phyloP scores from a whole-genome alignment of 2,329 filamentous ascomycete species.

The Parascedosporium putredinis region DNA sequence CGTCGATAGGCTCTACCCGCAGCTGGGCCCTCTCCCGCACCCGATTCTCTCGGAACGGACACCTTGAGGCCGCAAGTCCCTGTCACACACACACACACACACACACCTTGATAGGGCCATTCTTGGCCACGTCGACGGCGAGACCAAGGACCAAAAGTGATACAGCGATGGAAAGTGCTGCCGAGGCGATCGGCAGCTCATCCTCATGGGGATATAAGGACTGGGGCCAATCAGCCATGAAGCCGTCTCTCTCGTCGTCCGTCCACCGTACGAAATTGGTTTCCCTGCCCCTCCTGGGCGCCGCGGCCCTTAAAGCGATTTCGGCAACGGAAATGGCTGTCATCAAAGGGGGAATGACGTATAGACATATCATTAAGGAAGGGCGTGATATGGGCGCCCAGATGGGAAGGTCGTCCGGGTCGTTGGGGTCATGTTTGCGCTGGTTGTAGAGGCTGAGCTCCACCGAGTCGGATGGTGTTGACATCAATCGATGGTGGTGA shows the following conservation, averaged over 20 bases:
- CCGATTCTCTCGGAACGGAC: too few relatives aligned
- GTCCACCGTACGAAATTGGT: not conserved
- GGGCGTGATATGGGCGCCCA: not conserved
- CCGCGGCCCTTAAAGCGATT: not conserved
- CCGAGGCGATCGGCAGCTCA: constrained; percentile 1
- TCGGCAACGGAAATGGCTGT: not conserved
- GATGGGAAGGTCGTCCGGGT: not conserved
- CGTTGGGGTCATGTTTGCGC: not conserved
- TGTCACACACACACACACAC: too few relatives aligned
- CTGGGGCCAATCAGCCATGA: constrained; percentile 6
- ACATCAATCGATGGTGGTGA: not conserved
- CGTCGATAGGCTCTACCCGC: too few relatives aligned
- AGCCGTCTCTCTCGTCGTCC: constrained; percentile 1
- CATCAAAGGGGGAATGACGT: not conserved
- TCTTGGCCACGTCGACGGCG: not conserved
- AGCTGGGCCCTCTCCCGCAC: too few relatives aligned
- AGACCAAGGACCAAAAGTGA: not conserved
- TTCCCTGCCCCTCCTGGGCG: not conserved
- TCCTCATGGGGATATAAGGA: constrained; percentile 4
- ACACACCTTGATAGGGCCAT: not conserved
- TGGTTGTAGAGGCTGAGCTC: constrained; percentile 3
- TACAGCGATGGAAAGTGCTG: not conserved
- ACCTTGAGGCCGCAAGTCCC: too few relatives aligned
- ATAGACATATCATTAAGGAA: constrained; percentile 1
- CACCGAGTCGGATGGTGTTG: not conserved